Evolutionary conservation across 331 rosid species (phyloP).

Genomic region (Pyracantha coccinea): DNA sequence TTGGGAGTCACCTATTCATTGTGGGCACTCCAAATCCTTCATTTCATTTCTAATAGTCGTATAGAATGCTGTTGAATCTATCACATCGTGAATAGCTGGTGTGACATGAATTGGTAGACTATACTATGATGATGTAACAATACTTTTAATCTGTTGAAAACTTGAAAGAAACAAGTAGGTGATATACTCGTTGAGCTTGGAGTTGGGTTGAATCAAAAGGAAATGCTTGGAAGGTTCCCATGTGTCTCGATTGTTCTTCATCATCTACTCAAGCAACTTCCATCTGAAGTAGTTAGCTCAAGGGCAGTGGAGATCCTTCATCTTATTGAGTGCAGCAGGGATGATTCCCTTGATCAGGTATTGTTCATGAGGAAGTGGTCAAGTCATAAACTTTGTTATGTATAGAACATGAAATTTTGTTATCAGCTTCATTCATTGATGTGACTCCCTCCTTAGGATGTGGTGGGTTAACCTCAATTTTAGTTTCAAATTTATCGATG

Average conservation of each 20-base stretch:
- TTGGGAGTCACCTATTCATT: not conserved
- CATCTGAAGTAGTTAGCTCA: conserved; percentile 51
- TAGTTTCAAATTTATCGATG: not conserved
- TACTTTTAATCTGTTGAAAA: not conserved
- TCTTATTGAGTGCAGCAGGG: conserved; percentile 64
- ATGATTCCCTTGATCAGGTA: conserved; percentile 76
- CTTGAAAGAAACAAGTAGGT: conserved; percentile 40
- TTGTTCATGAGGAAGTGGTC: conserved; percentile 10
- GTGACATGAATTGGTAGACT: not conserved
- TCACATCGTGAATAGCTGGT: not conserved
- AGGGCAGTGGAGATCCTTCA: conserved; percentile 54
- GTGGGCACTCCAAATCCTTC: not conserved
- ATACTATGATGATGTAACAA: not conserved
- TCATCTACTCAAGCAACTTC: conserved; percentile 84
- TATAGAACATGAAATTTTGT: not conserved
- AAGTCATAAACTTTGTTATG: not conserved
- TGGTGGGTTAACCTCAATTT: not conserved
- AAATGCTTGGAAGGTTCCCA: conserved; percentile 35
- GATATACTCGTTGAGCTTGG: conserved; percentile 68
- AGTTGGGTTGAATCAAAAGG: conserved; percentile 44
- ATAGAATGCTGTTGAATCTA: not conserved
- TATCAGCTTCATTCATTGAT: not conserved
- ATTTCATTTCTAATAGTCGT: not conserved
- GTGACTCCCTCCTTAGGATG: not conserved
- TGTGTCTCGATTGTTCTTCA: conserved; percentile 75